Evolutionary conservation across 192 early-diverging fungal genomes (phyloP).

Genomic region (Dissophora ornata): DNA sequence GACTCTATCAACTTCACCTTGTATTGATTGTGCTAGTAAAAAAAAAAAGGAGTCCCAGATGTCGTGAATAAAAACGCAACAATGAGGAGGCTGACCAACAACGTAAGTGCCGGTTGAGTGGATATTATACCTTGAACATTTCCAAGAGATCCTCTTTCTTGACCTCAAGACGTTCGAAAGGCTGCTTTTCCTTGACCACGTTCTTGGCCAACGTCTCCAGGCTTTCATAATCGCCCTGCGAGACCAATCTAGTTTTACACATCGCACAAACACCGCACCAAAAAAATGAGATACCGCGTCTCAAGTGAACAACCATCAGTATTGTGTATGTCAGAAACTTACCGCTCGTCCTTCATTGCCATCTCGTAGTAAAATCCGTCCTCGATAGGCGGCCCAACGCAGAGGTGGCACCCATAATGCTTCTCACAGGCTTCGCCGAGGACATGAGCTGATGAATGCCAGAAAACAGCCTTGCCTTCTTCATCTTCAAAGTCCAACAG

Average conservation of each 20-base stretch:
- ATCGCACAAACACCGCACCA: no score
- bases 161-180: constrained; percentile 89
- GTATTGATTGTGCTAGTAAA: constrained; percentile 87
- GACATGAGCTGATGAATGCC: constrained; percentile 98
- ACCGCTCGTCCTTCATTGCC: constrained; percentile 75
- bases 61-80: background rate
- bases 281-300: no score
- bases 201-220: constrained; percentile 87
- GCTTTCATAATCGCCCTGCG: constrained; percentile 82
- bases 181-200: constrained; percentile 94
- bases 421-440: constrained; percentile 96
- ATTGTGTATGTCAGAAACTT: no score
- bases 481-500: constrained; percentile 94
- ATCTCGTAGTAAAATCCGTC: constrained; percentile 94
- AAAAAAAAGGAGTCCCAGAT: background rate
- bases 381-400: constrained; percentile 94
- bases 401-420: constrained; percentile 97
- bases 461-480: constrained; percentile 94
- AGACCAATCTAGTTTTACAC: constrained; percentile 79
- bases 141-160: constrained; percentile 90
- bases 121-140: constrained; percentile 83
- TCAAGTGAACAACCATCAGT: no score
- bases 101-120: no score
- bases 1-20: constrained; percentile 93
- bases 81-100: no score